Conservation (phyloP, 352 stramenopile species). For the Globisporangium emineosum region DNA sequence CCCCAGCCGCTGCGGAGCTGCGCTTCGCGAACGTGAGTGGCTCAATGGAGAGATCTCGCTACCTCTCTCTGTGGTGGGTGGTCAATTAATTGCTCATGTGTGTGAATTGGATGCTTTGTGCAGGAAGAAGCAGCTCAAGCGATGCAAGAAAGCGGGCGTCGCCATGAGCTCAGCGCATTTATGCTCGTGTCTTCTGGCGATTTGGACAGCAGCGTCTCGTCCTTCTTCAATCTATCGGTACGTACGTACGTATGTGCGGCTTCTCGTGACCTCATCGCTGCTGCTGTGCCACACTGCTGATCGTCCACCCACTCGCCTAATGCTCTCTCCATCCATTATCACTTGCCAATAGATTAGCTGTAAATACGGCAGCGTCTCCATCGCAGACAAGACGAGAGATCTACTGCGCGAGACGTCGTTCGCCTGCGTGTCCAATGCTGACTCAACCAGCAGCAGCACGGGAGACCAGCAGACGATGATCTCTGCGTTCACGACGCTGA, state of each 20-base stretch:
- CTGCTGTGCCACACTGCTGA: background rate
- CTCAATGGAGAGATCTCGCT: no score
- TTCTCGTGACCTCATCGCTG: conserved; percentile 4
- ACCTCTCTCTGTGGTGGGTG: no score
- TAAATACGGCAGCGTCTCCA: conserved; percentile 20
- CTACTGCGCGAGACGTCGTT: conserved; percentile 25
- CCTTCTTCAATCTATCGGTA: conserved; percentile 7
- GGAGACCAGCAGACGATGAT: conserved; percentile 2
- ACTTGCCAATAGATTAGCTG: conserved; percentile 21
- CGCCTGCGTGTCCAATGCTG: conserved; percentile 5
- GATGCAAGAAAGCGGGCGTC: background rate
- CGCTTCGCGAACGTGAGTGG: conserved; percentile 19
- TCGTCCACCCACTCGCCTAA: background rate
- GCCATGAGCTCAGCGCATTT: background rate
- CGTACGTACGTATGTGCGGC: background rate
- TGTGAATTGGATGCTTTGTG: background rate
- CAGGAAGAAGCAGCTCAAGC: background rate
- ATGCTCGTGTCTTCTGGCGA: background rate
- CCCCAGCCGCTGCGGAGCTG: conserved; percentile 9
- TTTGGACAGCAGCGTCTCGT: background rate
- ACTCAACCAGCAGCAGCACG: background rate
- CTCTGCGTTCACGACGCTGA: conserved; percentile 20
- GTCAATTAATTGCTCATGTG: background rate
- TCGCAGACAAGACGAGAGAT: conserved; percentile 12
- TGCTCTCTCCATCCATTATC: background rate